These are phyloP conservation scores for Aureobasidium sp. DNA, from an alignment of 2,329 filamentous ascomycete genomes.

Conservation along the genomic window DNA sequence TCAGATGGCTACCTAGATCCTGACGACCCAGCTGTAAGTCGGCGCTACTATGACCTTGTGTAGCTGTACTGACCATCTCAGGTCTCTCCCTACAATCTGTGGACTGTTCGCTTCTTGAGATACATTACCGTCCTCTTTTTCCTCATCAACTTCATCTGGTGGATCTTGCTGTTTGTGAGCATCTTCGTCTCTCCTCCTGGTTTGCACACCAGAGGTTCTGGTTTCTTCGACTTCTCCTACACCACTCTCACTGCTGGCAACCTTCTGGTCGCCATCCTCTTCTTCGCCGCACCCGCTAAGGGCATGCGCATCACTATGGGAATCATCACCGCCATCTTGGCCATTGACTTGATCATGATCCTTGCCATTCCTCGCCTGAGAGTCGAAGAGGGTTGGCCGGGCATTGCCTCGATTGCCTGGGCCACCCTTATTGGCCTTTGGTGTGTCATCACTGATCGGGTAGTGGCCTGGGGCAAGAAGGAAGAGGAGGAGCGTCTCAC, in stretches of 20 bases:
- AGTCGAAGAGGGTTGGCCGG: constrained; percentile 83
- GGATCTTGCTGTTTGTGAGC: constrained; percentile 80
- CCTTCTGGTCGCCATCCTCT: constrained; percentile 69
- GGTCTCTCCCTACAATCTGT: constrained; percentile 89
- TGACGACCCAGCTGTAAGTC: constrained; percentile 69
- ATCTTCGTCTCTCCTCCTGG: constrained; percentile 85
- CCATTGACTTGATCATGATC: constrained; percentile 73
- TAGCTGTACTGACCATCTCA: constrained; percentile 22
- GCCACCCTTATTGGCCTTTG: constrained; percentile 71
- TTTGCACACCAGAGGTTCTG: constrained; percentile 80
- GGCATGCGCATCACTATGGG: constrained; percentile 67
- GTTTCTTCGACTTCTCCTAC: constrained; percentile 83
- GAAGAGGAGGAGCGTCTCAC: constrained; percentile 92
- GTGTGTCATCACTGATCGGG: constrained; percentile 69
- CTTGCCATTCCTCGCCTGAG: constrained; percentile 66
- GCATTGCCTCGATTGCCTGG: constrained; percentile 80
- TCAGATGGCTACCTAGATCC: constrained; percentile 64
- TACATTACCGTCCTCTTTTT: constrained; percentile 72
- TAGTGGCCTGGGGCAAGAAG: constrained; percentile 83
- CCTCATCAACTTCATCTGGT: constrained; percentile 77
- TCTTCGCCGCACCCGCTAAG: constrained; percentile 79
- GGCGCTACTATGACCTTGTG: not conserved
- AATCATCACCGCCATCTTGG: constrained; percentile 58
- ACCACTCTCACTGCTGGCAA: constrained; percentile 71
- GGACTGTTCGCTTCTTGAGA: constrained; percentile 75